A percentile compares a stretch with the other conserved stretches of the same genome.
Evolutionary conservation across 2,329 filamentous ascomycete species (phyloP).

Genomic region (Rhynchosporium agropyri): DNA sequence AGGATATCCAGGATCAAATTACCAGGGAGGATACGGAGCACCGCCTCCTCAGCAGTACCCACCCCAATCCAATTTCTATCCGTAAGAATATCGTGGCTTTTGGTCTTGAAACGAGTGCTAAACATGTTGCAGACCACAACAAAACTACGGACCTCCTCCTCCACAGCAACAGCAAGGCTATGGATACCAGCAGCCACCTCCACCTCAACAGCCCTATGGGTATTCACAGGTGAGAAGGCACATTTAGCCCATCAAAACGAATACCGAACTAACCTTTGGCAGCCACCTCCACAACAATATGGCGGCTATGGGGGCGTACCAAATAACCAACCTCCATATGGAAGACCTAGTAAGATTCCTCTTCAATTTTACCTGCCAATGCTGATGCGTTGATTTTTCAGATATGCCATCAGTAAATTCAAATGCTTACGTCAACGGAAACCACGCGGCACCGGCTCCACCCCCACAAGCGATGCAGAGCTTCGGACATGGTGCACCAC

Average conservation of each 20-base stretch:
- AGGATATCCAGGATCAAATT: constrained; percentile 60
- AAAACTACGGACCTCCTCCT: constrained; percentile 39
- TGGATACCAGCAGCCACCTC: constrained; percentile 52
- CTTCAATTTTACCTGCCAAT: not conserved
- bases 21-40: constrained; percentile 50
- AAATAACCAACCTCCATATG: constrained; percentile 49
- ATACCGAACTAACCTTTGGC: constrained; percentile 16
- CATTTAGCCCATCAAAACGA: not conserved
- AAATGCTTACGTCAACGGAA: constrained; percentile 59
- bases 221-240: constrained; percentile 38
- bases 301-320: constrained; percentile 45
- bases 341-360: constrained; percentile 49
- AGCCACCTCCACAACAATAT: constrained; percentile 53
- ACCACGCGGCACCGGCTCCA: constrained; percentile 54
- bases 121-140: constrained; percentile 35
- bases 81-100: constrained; percentile 46
- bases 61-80: constrained; percentile 51
- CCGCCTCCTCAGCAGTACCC: constrained; percentile 50
- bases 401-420: constrained; percentile 50
- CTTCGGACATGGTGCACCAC: constrained; percentile 80
- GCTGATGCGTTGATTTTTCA: constrained; percentile 29
- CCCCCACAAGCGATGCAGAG: constrained; percentile 67
- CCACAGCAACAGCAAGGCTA: constrained; percentile 46
- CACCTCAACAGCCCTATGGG: constrained; percentile 47
- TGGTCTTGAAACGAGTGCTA: constrained; percentile 37